phyloP scores from a whole-genome alignment of 169 alveolate genomes.

The Plasmodium vivax region DNA sequence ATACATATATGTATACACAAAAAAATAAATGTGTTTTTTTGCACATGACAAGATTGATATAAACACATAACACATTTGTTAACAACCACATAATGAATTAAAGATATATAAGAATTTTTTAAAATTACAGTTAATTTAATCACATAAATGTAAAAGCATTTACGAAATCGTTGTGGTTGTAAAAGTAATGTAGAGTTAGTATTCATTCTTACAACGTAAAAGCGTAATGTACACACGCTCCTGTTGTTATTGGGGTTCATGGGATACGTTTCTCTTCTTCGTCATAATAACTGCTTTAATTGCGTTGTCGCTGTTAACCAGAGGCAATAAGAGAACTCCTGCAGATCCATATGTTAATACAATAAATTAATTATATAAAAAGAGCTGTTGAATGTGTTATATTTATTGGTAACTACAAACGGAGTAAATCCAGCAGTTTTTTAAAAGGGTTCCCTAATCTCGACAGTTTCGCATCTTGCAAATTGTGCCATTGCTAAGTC shows the following conservation, averaged over 20 bases:
- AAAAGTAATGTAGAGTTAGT: neutral
- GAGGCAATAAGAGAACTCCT: neutral
- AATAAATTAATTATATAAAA: neutral
- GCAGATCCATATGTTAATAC: neutral
- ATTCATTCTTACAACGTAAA: neutral
- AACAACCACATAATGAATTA: neutral
- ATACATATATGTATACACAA: neutral
- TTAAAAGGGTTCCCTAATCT: neutral
- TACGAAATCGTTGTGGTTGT: neutral
- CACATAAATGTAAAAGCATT: neutral
- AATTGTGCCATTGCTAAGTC: neutral
- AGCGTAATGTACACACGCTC: neutral
- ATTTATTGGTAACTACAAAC: neutral
- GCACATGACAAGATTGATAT: neutral
- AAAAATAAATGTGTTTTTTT: neutral
- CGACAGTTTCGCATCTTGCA: neutral
- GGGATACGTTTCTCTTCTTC: neutral
- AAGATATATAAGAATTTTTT: neutral
- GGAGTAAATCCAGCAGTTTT: neutral
- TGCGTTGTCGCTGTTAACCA: neutral
- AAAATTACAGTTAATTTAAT: neutral
- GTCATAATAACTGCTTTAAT: neutral
- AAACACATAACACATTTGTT: neutral
- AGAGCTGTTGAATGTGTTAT: neutral
- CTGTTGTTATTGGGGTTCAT: neutral